Percentiles rank a stretch among this genome's conserved stretches.
These are phyloP conservation scores for Ceratocystis smalleyi DNA, from an alignment of 2,329 filamentous ascomycete genomes.

Conservation along the genomic window DNA sequence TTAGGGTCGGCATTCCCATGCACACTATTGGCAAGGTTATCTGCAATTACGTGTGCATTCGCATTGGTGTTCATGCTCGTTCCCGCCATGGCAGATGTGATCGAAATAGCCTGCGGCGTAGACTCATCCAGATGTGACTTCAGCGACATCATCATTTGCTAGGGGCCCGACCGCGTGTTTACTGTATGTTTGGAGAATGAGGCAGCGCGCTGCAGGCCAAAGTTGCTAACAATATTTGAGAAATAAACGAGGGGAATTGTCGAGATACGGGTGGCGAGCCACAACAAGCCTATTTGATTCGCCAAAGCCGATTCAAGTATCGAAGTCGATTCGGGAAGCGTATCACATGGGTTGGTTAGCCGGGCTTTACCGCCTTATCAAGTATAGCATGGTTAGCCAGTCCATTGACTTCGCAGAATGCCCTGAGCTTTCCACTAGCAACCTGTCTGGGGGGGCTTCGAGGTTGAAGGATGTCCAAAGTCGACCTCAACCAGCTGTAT, in stretches of 20 bases:
- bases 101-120: not conserved
- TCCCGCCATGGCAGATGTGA: not conserved
- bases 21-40: too few species aligned
- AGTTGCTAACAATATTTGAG: too few species aligned
- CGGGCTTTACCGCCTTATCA: slow-evolving; percentile 1
- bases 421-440: not conserved
- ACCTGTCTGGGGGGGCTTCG: not conserved
- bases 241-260: too few species aligned
- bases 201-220: too few species aligned
- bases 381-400: not conserved
- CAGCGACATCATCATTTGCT: not conserved
- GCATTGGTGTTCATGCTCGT: not conserved
- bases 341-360: not conserved
- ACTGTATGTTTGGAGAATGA: not conserved
- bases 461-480: not conserved
- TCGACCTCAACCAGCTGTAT: too few species aligned
- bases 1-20: not conserved
- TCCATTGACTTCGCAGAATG: not conserved
- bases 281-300: not conserved
- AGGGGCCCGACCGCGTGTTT: not conserved
- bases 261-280: not conserved
- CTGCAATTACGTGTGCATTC: not conserved
- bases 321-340: not conserved
- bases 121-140: not conserved
- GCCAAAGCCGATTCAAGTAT: not conserved